Evolutionary conservation across 106 monocot genomes (phyloP).

Genomic region (Dioscorea alata): DNA sequence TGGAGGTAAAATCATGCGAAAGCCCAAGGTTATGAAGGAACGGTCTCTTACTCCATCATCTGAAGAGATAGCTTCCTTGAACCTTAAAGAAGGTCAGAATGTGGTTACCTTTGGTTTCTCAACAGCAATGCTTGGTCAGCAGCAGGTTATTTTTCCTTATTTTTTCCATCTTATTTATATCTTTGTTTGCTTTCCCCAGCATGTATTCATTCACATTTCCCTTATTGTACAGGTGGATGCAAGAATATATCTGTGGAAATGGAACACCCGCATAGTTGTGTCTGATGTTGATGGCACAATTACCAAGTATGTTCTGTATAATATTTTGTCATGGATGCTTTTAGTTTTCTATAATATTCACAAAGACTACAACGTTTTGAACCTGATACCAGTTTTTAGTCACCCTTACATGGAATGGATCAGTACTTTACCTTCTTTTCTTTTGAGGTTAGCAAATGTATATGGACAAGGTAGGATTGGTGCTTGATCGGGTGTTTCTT

Average conservation of each 20-base stretch:
- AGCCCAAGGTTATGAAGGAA: conserved; percentile 25
- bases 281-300: conserved; percentile 98
- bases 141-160: conserved; percentile 43
- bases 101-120: conserved; percentile 69
- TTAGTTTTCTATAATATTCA: background rate
- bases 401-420: no score
- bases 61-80: conserved; percentile 67
- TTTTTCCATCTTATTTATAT: background rate
- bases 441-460: no score
- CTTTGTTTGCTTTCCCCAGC: no score
- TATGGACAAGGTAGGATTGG: no score
- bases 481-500: no score
- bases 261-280: conserved; percentile 77
- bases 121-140: conserved; percentile 76
- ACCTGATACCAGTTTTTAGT: no score
- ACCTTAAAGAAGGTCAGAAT: conserved; percentile 76
- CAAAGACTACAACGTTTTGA: no score
- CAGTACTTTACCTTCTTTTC: no score
- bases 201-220: background rate
- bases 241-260: conserved; percentile 80
- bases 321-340: background rate
- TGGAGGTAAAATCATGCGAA: conserved; percentile 11
- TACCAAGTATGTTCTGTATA: conserved; percentile 51
- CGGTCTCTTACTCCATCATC: conserved; percentile 65
- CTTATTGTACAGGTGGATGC: conserved; percentile 66